These are phyloP conservation scores for Selaginella moellendorffii DNA, from an alignment of 75 land plant species.

Conservation along the genomic window DNA sequence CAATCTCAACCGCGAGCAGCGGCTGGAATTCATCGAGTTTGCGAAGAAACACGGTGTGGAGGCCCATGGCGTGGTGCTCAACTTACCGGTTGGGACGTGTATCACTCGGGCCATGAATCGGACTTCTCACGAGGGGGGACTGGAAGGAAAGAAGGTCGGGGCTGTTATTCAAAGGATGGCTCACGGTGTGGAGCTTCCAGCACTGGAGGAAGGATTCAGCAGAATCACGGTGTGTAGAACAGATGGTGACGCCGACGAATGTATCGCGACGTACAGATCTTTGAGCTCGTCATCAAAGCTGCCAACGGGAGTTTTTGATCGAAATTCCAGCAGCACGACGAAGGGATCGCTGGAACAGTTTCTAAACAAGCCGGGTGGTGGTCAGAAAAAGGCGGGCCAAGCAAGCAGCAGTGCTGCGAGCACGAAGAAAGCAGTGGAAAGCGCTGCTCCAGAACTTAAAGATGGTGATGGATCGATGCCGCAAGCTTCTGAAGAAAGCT, in stretches of 20 bases:
- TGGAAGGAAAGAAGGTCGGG: conserved; percentile 77
- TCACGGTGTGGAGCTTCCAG: conserved; percentile 46
- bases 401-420: too few relatives aligned
- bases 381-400: conserved; percentile 36
- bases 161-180: conserved; percentile 65
- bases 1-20: conserved; percentile 51
- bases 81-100: conserved; percentile 63
- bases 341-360: background rate
- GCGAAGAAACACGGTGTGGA: conserved; percentile 29
- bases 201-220: conserved; percentile 59
- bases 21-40: conserved; percentile 53
- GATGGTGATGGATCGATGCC: background rate
- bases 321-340: background rate
- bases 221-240: conserved; percentile 60
- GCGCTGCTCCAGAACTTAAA: background rate
- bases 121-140: conserved; percentile 69
- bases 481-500: conserved; percentile 11
- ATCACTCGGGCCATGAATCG: conserved; percentile 63
- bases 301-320: background rate
- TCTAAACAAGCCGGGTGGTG: conserved; percentile 9
- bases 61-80: conserved; percentile 72
- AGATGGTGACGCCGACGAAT: conserved; percentile 47
- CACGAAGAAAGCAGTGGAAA: background rate
- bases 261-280: conserved; percentile 31
- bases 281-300: background rate